Percentiles rank a stretch among this genome's conserved stretches.
phyloP scores from a whole-genome alignment of 441 rosid genomes.

The Corymbia citriodora region DNA sequence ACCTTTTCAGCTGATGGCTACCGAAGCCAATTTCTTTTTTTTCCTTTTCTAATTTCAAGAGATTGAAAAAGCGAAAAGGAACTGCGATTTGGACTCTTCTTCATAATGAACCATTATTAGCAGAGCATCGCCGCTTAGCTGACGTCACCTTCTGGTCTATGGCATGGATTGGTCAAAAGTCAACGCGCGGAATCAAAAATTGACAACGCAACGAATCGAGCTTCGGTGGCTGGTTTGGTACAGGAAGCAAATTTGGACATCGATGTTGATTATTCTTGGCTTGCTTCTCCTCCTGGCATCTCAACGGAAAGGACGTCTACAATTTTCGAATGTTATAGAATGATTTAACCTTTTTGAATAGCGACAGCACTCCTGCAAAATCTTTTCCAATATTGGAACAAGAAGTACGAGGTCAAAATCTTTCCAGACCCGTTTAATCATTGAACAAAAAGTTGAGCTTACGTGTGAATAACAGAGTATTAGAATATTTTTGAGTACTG shows the following conservation, averaged over 20 bases:
- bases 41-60: not conserved
- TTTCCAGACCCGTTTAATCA: not conserved
- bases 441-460: not conserved
- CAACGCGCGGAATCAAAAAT: not conserved
- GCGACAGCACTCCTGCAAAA: rapidly evolving
- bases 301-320: not conserved
- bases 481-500: not conserved
- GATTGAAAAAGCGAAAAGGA: not conserved
- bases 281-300: not conserved
- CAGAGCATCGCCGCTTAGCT: not conserved
- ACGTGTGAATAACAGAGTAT: not conserved
- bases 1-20: not conserved
- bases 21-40: not conserved
- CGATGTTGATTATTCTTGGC: not conserved
- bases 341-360: not conserved
- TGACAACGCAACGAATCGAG: not conserved
- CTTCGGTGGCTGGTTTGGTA: not conserved
- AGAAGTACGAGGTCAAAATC: not conserved
- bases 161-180: not conserved
- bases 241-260: not conserved
- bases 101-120: not conserved
- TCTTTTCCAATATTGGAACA: rapidly evolving
- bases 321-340: not conserved
- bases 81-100: not conserved
- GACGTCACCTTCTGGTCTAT: not conserved